These are phyloP conservation scores for Telfairia occidentalis DNA, from an alignment of 331 rosid species.

Conservation along the genomic window DNA sequence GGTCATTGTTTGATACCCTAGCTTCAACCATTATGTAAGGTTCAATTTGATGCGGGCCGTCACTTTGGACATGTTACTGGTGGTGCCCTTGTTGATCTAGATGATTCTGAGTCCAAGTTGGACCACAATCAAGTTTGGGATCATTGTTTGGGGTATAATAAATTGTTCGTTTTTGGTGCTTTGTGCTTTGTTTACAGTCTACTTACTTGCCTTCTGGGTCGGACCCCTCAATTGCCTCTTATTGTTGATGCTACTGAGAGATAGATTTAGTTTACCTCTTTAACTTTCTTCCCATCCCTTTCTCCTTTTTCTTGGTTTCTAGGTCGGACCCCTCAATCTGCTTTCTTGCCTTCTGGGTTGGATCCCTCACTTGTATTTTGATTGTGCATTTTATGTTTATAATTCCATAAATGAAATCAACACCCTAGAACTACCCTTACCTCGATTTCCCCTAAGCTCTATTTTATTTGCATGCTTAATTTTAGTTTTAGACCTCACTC, in stretches of 20 bases:
- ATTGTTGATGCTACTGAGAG: conserved; percentile 73
- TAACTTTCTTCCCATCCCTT: neutral
- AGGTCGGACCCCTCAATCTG: no score
- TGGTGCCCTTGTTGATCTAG: conserved; percentile 47
- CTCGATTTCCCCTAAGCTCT: no score
- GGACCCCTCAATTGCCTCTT: conserved; percentile 64
- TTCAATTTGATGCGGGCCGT: conserved; percentile 71
- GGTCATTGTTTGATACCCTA: conserved; percentile 62
- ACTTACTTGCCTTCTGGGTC: neutral
- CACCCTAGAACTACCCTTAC: no score
- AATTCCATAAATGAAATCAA: no score
- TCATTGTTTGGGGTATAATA: no score
- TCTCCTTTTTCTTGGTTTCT: neutral
- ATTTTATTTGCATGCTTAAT: no score
- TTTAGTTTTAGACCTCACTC: no score
- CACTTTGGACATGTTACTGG: conserved; percentile 49
- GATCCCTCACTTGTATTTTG: no score
- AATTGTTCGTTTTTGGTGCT: no score
- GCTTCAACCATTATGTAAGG: conserved; percentile 38
- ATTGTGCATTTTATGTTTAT: no score
- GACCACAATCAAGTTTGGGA: conserved; percentile 25
- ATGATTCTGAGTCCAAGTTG: conserved; percentile 31
- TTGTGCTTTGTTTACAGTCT: no score
- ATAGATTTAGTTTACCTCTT: conserved; percentile 30
- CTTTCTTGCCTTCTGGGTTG: no score